These are phyloP conservation scores for Geosmithia flava DNA, from an alignment of 2,329 filamentous ascomycete genomes.

Conservation along the genomic window DNA sequence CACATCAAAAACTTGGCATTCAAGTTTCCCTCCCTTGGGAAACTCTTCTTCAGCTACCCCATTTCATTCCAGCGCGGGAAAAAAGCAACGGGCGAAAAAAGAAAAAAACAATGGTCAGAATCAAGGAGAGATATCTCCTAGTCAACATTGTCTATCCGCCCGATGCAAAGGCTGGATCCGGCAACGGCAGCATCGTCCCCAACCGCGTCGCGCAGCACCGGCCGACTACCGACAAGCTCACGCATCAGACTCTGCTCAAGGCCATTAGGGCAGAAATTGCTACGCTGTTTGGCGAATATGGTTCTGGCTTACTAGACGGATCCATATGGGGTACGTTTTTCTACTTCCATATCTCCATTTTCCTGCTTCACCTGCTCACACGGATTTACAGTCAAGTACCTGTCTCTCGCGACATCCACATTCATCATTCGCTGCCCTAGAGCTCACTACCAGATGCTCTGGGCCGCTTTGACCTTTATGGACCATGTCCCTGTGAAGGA, in stretches of 20 bases:
- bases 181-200: conserved; percentile 25
- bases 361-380: neutral
- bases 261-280: conserved; percentile 60
- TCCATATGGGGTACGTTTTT: conserved; percentile 50
- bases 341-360: neutral
- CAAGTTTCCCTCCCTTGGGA: neutral
- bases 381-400: conserved; percentile 63
- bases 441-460: conserved; percentile 74
- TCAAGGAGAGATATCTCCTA: conserved; percentile 94
- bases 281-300: conserved; percentile 79
- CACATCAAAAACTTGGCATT: neutral
- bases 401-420: conserved; percentile 84
- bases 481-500: conserved; percentile 50
- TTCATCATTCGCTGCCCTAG: conserved; percentile 80
- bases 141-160: conserved; percentile 84
- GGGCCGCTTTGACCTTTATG: conserved; percentile 79
- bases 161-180: conserved; percentile 20
- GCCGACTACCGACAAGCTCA: conserved; percentile 63
- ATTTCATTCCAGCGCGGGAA: neutral
- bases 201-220: conserved; percentile 63
- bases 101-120: conserved; percentile 98
- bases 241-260: conserved; percentile 50
- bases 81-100: neutral
- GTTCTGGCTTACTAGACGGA: conserved; percentile 59
- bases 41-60: neutral